phyloP scores from a whole-genome alignment of 2,329 filamentous ascomycete species.

The Colletotrichum theobromicola region DNA sequence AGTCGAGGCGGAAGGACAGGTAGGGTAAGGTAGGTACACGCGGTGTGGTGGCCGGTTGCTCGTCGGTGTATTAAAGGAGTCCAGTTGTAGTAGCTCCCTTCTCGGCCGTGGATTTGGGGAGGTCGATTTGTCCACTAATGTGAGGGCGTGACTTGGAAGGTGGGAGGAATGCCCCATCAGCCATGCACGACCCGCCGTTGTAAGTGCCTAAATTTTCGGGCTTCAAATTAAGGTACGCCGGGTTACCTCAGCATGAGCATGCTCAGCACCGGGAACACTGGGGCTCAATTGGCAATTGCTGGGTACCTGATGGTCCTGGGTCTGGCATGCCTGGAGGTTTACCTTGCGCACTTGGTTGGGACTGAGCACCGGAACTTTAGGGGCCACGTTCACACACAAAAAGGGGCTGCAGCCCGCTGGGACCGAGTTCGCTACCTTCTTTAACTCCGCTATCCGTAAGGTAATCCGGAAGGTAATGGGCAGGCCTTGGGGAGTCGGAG shows the following conservation, averaged over 20 bases:
- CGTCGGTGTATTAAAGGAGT: background rate
- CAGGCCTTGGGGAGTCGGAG: background rate
- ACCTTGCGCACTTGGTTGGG: background rate
- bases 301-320: background rate
- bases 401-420: background rate
- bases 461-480: too few species aligned
- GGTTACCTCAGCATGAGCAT: slow-evolving; percentile 18
- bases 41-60: slow-evolving; percentile 1
- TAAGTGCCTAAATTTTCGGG: slow-evolving; percentile 17
- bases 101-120: slow-evolving; percentile 9
- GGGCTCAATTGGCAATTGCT: background rate
- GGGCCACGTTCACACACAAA: background rate
- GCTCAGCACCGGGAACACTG: background rate
- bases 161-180: slow-evolving; percentile 16
- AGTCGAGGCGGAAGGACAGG: background rate
- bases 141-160: slow-evolving; percentile 21
- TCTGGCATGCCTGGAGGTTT: background rate
- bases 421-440: background rate
- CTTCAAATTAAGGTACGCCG: slow-evolving; percentile 13
- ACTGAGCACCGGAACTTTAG: background rate
- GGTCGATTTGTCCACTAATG: slow-evolving; percentile 21
- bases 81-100: slow-evolving; percentile 7
- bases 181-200: slow-evolving; percentile 15
- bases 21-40: background rate
- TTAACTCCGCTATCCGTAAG: background rate